Percentiles rank a stretch among this genome's conserved stretches.
Conservation (phyloP, 169 alveolate species). For the Eimeria necatrix region DNA sequence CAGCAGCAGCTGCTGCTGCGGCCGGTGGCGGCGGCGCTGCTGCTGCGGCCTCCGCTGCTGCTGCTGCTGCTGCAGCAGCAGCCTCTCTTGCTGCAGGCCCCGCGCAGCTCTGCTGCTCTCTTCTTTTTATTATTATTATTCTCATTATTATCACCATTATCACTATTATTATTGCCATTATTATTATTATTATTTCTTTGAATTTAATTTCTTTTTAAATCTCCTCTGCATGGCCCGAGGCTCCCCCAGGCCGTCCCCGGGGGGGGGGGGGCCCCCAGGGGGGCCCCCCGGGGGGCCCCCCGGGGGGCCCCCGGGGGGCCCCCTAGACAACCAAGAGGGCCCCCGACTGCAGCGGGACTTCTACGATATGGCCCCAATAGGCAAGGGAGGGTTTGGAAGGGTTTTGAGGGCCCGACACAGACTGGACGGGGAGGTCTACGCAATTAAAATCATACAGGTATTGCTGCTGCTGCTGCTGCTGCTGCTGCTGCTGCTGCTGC, state of each 20-base stretch:
- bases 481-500: neutral
- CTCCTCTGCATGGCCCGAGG: neutral
- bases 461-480: neutral
- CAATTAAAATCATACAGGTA: slow-evolving; percentile 49
- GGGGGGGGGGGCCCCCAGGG: neutral
- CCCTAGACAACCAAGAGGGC: neutral
- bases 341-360: slow-evolving; percentile 40
- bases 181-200: neutral
- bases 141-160: neutral
- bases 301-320: neutral
- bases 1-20: too few relatives aligned
- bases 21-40: too few relatives aligned
- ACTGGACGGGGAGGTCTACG: slow-evolving; percentile 58
- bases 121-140: too few relatives aligned
- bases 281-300: neutral
- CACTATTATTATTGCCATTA: neutral
- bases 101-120: too few relatives aligned
- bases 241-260: neutral
- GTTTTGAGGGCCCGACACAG: slow-evolving; percentile 64
- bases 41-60: too few relatives aligned
- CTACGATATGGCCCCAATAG: neutral
- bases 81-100: too few relatives aligned
- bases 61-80: too few relatives aligned
- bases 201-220: neutral
- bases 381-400: slow-evolving; percentile 67